A percentile compares a stretch with the other conserved stretches of the same genome.
Evolutionary conservation across 176 grass and related monocot genomes (phyloP).

Genomic region (Oryza rufipogon): DNA sequence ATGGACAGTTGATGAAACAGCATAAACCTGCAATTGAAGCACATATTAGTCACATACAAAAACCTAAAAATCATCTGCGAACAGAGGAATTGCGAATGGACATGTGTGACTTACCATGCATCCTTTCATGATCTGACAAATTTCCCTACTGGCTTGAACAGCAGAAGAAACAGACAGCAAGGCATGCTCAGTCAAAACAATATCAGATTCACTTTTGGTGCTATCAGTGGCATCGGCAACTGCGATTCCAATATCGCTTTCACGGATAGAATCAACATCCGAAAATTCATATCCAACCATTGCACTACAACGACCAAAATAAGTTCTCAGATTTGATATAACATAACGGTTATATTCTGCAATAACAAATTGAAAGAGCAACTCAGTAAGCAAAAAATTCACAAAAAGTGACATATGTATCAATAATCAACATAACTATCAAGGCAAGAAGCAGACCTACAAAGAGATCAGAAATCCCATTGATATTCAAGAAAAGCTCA

Average conservation of each 20-base stretch:
- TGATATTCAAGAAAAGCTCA: neutral
- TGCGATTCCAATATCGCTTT: constrained; percentile 30
- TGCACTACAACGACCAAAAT: constrained; percentile 17
- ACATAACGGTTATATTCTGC: neutral
- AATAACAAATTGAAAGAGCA: constrained; percentile 5
- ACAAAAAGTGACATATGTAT: no score
- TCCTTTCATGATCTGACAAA: constrained; percentile 28
- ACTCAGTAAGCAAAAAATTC: neutral
- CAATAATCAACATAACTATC: neutral
- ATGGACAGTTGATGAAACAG: constrained; percentile 33
- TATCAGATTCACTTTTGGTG: constrained; percentile 37
- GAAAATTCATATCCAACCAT: constrained; percentile 23
- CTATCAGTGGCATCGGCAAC: constrained; percentile 25
- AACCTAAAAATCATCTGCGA: neutral
- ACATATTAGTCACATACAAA: neutral
- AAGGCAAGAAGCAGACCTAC: neutral
- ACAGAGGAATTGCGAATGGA: neutral
- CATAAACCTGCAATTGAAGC: constrained; percentile 13
- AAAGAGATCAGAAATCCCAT: constrained; percentile 1
- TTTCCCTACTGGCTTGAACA: constrained; percentile 15
- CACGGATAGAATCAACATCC: constrained; percentile 18
- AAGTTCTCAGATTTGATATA: neutral
- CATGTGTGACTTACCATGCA: constrained; percentile 8
- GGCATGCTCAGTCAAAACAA: constrained; percentile 12
- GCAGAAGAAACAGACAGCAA: neutral